These are phyloP conservation scores for Centella asiatica DNA, from an alignment of 129 eudicot genomes.

Conservation along the genomic window DNA sequence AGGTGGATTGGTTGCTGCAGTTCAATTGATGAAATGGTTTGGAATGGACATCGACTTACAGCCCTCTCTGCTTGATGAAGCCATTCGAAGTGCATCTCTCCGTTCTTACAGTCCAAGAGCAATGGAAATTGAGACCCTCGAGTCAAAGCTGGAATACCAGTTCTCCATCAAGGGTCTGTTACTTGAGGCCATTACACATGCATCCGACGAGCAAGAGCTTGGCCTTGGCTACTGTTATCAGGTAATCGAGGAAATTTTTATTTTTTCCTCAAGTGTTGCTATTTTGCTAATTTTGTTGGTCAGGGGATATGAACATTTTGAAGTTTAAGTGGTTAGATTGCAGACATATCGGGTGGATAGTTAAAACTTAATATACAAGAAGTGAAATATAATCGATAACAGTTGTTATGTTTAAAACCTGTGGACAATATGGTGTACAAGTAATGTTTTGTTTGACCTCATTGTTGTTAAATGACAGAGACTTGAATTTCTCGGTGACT, in stretches of 20 bases:
- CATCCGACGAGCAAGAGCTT: constrained; percentile 37
- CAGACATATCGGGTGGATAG: too few species aligned
- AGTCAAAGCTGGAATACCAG: constrained; percentile 53
- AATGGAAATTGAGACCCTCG: constrained; percentile 37
- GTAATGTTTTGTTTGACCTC: constrained; percentile 8
- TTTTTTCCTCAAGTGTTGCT: background rate
- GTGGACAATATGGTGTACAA: background rate
- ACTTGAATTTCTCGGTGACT: constrained; percentile 93
- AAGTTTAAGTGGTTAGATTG: too few species aligned
- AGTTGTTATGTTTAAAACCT: background rate
- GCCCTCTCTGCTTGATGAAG: constrained; percentile 48
- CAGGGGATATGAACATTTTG: too few species aligned
- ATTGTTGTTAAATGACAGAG: constrained; percentile 34
- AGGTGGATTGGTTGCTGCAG: constrained; percentile 67
- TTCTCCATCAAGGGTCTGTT: constrained; percentile 65
- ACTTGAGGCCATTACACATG: constrained; percentile 83
- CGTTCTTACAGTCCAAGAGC: constrained; percentile 40
- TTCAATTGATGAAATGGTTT: constrained; percentile 77
- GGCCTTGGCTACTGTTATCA: constrained; percentile 59
- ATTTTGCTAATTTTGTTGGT: background rate
- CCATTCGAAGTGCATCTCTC: constrained; percentile 52
- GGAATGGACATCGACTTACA: constrained; percentile 52
- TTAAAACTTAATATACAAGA: too few species aligned
- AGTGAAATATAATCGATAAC: too few species aligned
- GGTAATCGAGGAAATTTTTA: constrained; percentile 21